phyloP scores from a whole-genome alignment of 179 eudicot species.

The Beta corolliflora region DNA sequence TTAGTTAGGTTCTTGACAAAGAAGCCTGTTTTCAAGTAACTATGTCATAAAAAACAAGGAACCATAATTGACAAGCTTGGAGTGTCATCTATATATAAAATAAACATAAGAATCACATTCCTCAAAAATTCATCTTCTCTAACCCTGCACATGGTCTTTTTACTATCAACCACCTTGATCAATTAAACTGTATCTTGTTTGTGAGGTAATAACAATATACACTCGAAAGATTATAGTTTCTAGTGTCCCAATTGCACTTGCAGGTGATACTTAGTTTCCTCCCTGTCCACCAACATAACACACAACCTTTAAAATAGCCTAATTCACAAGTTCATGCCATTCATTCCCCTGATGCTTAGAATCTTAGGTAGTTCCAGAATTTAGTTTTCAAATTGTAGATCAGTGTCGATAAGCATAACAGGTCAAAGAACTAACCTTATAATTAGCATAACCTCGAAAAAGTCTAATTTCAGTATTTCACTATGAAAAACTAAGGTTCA shows the following conservation, averaged over 20 bases:
- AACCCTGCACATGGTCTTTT: neutral
- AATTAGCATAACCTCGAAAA: neutral
- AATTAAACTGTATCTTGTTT: neutral
- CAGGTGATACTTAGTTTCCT: neutral
- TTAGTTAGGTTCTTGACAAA: neutral
- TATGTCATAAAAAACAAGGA: neutral
- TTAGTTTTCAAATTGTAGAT: neutral
- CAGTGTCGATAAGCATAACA: neutral
- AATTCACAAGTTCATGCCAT: neutral
- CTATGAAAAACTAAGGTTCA: neutral
- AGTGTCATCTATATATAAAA: neutral
- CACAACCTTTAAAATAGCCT: neutral
- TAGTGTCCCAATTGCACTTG: neutral
- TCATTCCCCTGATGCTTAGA: neutral
- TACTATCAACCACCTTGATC: neutral
- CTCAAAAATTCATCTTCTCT: neutral
- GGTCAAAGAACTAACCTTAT: no score
- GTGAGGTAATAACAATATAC: neutral
- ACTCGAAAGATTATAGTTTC: neutral
- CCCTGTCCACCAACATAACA: neutral
- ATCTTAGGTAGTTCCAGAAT: neutral
- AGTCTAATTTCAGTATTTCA: neutral
- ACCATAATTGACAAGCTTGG: neutral
- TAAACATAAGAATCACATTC: slow-evolving; percentile 6
- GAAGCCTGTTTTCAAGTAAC: neutral